A percentile compares a stretch with the other conserved stretches of the same genome.
These are phyloP conservation scores for Cryptococcus sp. DNA, from an alignment of 1,284 basidiomycete genomes.

Conservation along the genomic window DNA sequence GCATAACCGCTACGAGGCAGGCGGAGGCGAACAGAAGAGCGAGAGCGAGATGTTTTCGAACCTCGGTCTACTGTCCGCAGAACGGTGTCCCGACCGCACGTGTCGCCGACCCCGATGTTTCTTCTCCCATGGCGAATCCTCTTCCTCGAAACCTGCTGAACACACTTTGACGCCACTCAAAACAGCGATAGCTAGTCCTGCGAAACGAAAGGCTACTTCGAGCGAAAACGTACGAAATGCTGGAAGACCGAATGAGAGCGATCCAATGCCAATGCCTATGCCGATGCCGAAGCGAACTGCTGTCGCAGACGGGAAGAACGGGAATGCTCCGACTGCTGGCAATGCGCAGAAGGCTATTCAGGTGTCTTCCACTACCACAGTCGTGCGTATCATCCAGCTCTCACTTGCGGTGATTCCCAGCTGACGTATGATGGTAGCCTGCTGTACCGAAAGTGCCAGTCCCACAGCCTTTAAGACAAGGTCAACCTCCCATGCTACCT, in stretches of 20 bases:
- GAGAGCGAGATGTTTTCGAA: conserved; percentile 35
- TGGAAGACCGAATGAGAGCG: too few relatives aligned
- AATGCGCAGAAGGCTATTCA: too few relatives aligned
- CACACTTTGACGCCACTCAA: background rate
- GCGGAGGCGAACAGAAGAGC: background rate
- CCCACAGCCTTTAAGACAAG: background rate
- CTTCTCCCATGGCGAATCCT: conserved; percentile 33
- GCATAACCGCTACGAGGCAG: too few relatives aligned
- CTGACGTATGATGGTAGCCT: too few relatives aligned
- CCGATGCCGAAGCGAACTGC: too few relatives aligned
- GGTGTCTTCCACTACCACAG: too few relatives aligned
- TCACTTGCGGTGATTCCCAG: too few relatives aligned
- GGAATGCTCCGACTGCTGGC: too few relatives aligned
- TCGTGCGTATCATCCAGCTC: too few relatives aligned
- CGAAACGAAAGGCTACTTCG: background rate
- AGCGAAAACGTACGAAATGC: background rate
- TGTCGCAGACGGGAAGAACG: too few relatives aligned
- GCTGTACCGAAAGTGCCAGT: background rate
- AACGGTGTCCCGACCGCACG: conserved; percentile 33
- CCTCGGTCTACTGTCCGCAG: conserved; percentile 32
- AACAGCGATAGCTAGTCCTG: background rate
- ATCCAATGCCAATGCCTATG: too few relatives aligned
- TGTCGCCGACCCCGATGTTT: conserved; percentile 38
- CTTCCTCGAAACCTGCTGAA: conserved; percentile 10
- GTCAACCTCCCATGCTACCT: conserved; percentile 25